Base-by-base conservation (phyloP, 768 basidiomycete genomes). In the Hygrophorus pudorinus region DNA sequence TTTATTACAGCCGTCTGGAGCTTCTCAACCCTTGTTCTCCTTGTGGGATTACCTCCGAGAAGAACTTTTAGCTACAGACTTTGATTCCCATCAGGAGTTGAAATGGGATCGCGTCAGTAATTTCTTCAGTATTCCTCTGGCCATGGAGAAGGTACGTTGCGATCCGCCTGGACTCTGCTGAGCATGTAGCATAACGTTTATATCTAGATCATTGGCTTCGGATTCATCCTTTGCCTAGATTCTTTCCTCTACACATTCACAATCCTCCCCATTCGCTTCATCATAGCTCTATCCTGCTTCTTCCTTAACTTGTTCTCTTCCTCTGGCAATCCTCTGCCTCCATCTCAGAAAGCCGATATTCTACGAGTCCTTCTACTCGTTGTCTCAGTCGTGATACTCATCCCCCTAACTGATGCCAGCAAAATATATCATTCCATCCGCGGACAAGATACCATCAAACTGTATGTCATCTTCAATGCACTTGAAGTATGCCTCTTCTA, bases 391-490 rank as follows among this genome's bases (percentile, higher is more conserved):
- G 51, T 79, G 13, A 72, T 93, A 16, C 69, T 97, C 4, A 72
- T 80, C 28, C 81, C 85, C 1, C 71, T 92, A 32, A 92, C 93
- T 5, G 94, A 99, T 57, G 86, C 91, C 8, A 94, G 91, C 63
- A 92, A 93, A 67, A 94, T 99, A 52, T 99, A 99, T 55, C 96
- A 99, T 56, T 85, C 84, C 12, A 97, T 99, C 44, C 81, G 96
- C 16, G 94, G 93, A 0, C 96, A 98, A 62, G 96, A 99, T 53
- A 96, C 91, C 2, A 94, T 99, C 67, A 99, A 98, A 66, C 65
- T 99, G 39, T 98, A 98, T 66, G 96, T 99, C 48, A 94, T 99
- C 41, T 99, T 97, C 66, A 98, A 97, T 61, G 93, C 92, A 9
- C 72, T 99, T 5, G 96, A 99, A 75, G 94, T 94, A 61, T 46